Conservation (phyloP, 2,329 filamentous ascomycete genomes). For the Chrysoporthe puriensis region DNA sequence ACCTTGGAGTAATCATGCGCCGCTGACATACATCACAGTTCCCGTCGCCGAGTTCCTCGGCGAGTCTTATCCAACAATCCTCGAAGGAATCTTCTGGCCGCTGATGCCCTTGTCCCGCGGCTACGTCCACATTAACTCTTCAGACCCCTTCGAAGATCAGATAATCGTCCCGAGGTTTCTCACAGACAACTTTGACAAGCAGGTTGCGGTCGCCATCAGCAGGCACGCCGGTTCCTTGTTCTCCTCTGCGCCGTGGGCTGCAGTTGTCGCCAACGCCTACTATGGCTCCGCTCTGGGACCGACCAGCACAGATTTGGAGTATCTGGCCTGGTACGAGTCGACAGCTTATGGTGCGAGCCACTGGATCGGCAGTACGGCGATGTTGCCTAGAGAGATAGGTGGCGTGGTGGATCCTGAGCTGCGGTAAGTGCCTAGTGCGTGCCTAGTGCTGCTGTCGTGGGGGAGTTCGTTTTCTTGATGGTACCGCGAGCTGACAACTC, state of each 20-base stretch:
- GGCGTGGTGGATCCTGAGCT: constrained; percentile 22
- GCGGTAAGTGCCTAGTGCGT: constrained; percentile 22
- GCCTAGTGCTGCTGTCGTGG: not conserved
- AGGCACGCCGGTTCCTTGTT: constrained; percentile 29
- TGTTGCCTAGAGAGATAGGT: constrained; percentile 9
- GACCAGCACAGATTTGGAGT: constrained; percentile 31
- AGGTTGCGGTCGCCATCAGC: constrained; percentile 30
- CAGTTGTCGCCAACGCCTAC: constrained; percentile 31
- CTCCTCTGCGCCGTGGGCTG: constrained; percentile 28
- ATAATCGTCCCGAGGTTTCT: constrained; percentile 32
- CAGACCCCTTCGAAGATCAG: constrained; percentile 30
- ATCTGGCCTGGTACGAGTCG: constrained; percentile 29
- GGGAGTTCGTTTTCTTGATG: not conserved
- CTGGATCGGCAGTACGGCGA: constrained; percentile 28
- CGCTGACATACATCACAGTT: constrained; percentile 23
- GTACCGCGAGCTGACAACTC: not conserved
- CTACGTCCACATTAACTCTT: constrained; percentile 32
- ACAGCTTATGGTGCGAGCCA: constrained; percentile 30
- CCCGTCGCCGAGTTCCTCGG: constrained; percentile 31
- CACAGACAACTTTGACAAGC: constrained; percentile 32
- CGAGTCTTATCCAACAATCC: constrained; percentile 23
- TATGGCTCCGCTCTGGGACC: constrained; percentile 29
- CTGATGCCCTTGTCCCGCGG: constrained; percentile 33
- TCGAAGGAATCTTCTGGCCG: constrained; percentile 33
- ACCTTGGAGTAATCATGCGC: fast-evolving